Base-by-base conservation (phyloP, 2,329 filamentous ascomycete species). In the Drechslerella dactyloides region DNA sequence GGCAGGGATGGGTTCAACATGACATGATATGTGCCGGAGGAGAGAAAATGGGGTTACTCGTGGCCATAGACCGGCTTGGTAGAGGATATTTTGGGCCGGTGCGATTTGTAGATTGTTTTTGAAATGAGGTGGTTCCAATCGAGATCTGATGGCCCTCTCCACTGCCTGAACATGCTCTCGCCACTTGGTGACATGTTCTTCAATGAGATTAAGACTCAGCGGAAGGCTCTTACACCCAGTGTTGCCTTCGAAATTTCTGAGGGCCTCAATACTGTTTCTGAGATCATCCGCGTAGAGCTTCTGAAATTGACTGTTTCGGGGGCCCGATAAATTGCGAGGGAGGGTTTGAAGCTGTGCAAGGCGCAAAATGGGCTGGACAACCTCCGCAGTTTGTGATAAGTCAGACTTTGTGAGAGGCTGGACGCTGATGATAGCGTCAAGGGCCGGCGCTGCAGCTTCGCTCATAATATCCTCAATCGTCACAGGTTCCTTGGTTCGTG, bases 11-110 rank as follows among this genome's bases (percentile, higher is more conserved):
- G 60, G n/a, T 3, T 24, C 33, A 4, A 50, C 24, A 50, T 54
- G 55, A 37, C 66, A 63, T 2, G 75, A 2, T 11, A 24, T 1
- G 33, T 21, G 68, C 19, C 35, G 35, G 2, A 72, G 44, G 11
- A 72, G 44, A 19, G 50, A 6, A 24, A 64, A 72, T 1, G 33
- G 33, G 8, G 68, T 72, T 15, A 72, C 46, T 27, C 60, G 24
- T n/a, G 68, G 60, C 73, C 75, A 73, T 56, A 76, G 50, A 4
- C 75, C 75, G 24, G 65, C 54, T 15, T 61, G 65, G 5, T 62
- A 61, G 4, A 74, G 53, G 7, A 68, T 11, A 1, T 55, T 40
- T 33, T 64, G 59, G 6, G 50, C 68, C 7, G 21, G 30, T 0
- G 51, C 55, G 4, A 50, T 42, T n/a, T 46, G 23, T 19, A 53